phyloP scores from a whole-genome alignment of 441 rosid genomes.

The Euphorbia celastroides region DNA sequence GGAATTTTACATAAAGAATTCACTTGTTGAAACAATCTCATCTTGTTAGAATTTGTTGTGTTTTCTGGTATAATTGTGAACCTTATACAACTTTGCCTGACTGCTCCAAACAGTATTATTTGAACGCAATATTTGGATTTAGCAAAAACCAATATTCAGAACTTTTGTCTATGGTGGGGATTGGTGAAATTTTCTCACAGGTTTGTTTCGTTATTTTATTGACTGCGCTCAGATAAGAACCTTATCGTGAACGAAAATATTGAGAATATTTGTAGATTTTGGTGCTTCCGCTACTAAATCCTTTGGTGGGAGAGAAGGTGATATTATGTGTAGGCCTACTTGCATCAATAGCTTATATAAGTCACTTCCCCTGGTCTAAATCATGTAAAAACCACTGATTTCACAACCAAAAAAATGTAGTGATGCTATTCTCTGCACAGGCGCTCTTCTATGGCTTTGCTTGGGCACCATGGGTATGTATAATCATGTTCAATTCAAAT shows the following conservation, averaged over 20 bases:
- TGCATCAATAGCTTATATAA: constrained; percentile 52
- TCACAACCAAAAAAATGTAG: constrained; percentile 1
- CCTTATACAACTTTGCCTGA: background rate
- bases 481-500: background rate
- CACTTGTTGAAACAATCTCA: background rate
- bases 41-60: background rate
- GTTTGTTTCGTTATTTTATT: constrained; percentile 16
- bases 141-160: constrained; percentile 52
- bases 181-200: constrained; percentile 55
- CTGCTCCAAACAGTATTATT: constrained; percentile 35
- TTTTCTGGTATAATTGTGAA: background rate
- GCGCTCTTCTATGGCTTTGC: constrained; percentile 44
- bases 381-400: too few species aligned
- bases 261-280: constrained; percentile 27
- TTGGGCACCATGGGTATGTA: constrained; percentile 54
- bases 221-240: background rate
- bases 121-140: constrained; percentile 51
- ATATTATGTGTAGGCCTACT: constrained; percentile 40
- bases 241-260: background rate
- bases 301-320: constrained; percentile 46
- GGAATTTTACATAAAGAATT: background rate
- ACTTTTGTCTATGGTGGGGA: constrained; percentile 41
- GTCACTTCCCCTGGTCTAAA: constrained; percentile 13
- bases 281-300: constrained; percentile 49
- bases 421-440: constrained; percentile 20